Percentiles rank a stretch among this genome's conserved stretches.
phyloP scores from a whole-genome alignment of 2,329 filamentous ascomycete species.

The Truncatella angustata region DNA sequence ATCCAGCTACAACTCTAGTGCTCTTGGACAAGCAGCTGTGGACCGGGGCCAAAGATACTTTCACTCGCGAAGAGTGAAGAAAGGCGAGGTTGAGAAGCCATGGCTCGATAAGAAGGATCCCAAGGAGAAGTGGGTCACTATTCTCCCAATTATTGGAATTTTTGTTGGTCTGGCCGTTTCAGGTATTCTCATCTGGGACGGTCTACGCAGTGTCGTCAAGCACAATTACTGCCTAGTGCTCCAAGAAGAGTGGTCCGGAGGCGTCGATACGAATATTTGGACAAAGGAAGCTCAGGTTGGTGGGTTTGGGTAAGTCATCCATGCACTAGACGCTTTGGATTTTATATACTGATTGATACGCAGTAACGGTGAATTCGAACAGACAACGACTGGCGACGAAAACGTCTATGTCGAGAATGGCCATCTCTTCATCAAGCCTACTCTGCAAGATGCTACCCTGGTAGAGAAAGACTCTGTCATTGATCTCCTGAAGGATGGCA shows the following conservation, averaged over 20 bases:
- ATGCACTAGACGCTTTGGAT: not conserved
- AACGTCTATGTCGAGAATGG: slow-evolving; percentile 74
- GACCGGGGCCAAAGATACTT: slow-evolving; percentile 59
- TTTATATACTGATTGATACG: too few species aligned
- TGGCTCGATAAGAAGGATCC: slow-evolving; percentile 74
- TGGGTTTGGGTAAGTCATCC: slow-evolving; percentile 65
- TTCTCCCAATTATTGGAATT: slow-evolving; percentile 73
- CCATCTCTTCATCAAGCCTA: slow-evolving; percentile 72
- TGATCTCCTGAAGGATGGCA: slow-evolving; percentile 63
- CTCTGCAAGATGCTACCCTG: slow-evolving; percentile 66
- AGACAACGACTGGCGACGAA: slow-evolving; percentile 68
- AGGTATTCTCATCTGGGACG: slow-evolving; percentile 74
- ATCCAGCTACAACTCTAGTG: slow-evolving; percentile 47
- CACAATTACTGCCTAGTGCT: slow-evolving; percentile 72
- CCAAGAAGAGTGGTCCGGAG: slow-evolving; percentile 62
- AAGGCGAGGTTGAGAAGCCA: slow-evolving; percentile 72
- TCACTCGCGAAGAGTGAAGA: slow-evolving; percentile 69
- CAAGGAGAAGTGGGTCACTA: slow-evolving; percentile 83
- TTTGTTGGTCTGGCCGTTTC: slow-evolving; percentile 65
- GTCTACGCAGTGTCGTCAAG: slow-evolving; percentile 66
- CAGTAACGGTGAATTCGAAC: slow-evolving; percentile 79
- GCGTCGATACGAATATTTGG: slow-evolving; percentile 63
- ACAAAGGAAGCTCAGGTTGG: slow-evolving; percentile 72
- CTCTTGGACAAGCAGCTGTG: slow-evolving; percentile 33
- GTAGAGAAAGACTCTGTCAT: slow-evolving; percentile 66